phyloP scores from a whole-genome alignment of 2,329 filamentous ascomycete species.

The Fusarium scirpi region DNA sequence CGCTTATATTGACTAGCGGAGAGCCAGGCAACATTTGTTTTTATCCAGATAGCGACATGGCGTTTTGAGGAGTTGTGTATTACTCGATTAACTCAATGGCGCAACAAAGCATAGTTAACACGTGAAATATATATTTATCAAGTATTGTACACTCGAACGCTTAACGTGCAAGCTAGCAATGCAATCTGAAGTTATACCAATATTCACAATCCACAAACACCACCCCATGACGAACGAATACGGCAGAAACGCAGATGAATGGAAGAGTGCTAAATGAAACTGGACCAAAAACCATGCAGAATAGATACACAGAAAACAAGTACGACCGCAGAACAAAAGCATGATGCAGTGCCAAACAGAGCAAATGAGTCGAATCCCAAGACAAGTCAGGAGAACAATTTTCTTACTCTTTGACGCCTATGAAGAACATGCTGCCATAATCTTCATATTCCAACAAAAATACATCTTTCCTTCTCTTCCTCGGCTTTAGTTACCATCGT shows the following conservation, averaged over 20 bases:
- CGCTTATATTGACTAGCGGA: slow-evolving; percentile 1
- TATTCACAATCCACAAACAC: slow-evolving; percentile 26
- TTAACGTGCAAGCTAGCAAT: slow-evolving; percentile 15
- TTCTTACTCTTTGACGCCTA: slow-evolving; percentile 29
- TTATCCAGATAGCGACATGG: slow-evolving; percentile 25
- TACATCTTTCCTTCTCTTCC: slow-evolving; percentile 15
- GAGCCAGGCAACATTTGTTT: slow-evolving; percentile 18
- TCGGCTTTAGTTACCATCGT: background rate
- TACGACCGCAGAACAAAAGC: slow-evolving; percentile 3
- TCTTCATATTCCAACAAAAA: slow-evolving; percentile 33
- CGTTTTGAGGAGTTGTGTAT: slow-evolving; percentile 25
- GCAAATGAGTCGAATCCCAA: slow-evolving; percentile 11
- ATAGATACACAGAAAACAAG: background rate
- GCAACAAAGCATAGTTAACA: background rate
- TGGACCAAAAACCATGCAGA: slow-evolving; percentile 5
- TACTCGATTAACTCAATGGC: background rate
- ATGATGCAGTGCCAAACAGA: slow-evolving; percentile 4
- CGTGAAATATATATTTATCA: slow-evolving; percentile 14
- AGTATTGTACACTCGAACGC: slow-evolving; percentile 25
- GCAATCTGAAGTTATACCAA: slow-evolving; percentile 15
- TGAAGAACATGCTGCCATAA: slow-evolving; percentile 19
- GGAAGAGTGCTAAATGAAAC: background rate
- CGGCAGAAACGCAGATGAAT: slow-evolving; percentile 13
- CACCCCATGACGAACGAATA: slow-evolving; percentile 24
- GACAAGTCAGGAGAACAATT: slow-evolving; percentile 6